Conservation (phyloP, 169 alveolate species). For the Eimeria acervulina region DNA sequence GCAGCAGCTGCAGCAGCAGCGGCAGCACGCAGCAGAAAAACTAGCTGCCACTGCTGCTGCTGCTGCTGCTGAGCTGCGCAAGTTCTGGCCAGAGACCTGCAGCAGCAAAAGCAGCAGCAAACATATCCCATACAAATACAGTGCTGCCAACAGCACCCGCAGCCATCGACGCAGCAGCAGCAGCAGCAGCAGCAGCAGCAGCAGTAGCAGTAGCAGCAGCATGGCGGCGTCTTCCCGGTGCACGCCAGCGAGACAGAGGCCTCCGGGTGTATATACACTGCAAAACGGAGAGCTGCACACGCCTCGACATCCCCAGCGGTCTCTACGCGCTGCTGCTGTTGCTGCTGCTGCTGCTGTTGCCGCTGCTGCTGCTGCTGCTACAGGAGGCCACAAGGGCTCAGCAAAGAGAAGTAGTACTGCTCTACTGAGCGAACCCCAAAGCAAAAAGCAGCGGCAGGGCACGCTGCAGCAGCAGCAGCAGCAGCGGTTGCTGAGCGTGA, state of each 20-base stretch:
- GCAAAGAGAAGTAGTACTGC: background rate
- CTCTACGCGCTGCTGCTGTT: conserved; percentile 40
- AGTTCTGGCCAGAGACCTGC: background rate
- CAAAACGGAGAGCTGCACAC: conserved; percentile 32
- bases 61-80: conserved; percentile 22
- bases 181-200: too few species aligned
- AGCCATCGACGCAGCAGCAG: conserved; percentile 41
- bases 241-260: background rate
- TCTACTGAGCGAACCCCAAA: background rate
- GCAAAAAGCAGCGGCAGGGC: conserved; percentile 28
- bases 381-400: conserved; percentile 2
- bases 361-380: conserved; percentile 72
- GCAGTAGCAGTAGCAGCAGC: conserved; percentile 60
- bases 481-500: background rate
- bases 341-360: conserved; percentile 50
- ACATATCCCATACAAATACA: background rate
- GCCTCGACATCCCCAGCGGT: conserved; percentile 21
- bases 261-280: background rate
- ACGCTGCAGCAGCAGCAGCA: conserved; percentile 1
- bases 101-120: conserved; percentile 10
- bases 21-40: background rate
- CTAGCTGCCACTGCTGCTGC: background rate
- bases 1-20: conserved; percentile 36
- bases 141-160: conserved; percentile 20
- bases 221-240: background rate